Evolutionary conservation across 2,329 filamentous ascomycete species (phyloP).

Genomic region (Graphilbum ipis-grandicollis): DNA sequence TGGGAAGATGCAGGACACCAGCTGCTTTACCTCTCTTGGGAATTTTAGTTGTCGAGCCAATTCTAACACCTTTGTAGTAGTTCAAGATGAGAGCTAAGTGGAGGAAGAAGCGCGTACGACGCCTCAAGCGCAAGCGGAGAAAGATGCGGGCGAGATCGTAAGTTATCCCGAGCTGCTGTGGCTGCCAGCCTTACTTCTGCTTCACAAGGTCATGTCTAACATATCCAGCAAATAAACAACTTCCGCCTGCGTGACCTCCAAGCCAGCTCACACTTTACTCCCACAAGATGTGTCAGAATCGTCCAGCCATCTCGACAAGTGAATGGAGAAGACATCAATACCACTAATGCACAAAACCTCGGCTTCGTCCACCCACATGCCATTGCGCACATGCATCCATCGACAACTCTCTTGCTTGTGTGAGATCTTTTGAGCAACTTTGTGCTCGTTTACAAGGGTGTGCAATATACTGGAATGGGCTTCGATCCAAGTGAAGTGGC

Average conservation of each 20-base stretch:
- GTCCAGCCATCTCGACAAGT: neutral
- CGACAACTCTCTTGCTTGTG: too few species aligned
- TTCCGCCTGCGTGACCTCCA: neutral
- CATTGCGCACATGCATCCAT: neutral
- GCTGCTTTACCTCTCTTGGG: too few species aligned
- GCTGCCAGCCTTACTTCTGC: neutral
- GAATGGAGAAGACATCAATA: neutral
- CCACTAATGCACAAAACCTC: neutral
- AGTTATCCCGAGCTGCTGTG: constrained; percentile 22
- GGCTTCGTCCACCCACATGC: neutral
- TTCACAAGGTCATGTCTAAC: neutral
- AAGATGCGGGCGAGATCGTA: constrained; percentile 98
- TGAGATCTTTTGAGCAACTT: too few species aligned
- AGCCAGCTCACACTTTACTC: neutral
- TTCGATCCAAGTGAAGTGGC: neutral
- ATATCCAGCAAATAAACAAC: neutral
- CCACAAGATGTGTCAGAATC: neutral
- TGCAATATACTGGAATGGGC: neutral
- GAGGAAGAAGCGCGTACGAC: constrained; percentile 99
- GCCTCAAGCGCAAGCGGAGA: constrained; percentile 99
- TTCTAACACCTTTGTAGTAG: constrained; percentile 13
- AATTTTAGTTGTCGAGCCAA: too few species aligned
- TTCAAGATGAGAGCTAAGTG: constrained; percentile 86
- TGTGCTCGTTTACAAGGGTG: neutral
- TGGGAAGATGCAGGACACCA: too few species aligned